phyloP scores from a whole-genome alignment of 2,329 filamentous ascomycete species.

The Fusarium robinianum region DNA sequence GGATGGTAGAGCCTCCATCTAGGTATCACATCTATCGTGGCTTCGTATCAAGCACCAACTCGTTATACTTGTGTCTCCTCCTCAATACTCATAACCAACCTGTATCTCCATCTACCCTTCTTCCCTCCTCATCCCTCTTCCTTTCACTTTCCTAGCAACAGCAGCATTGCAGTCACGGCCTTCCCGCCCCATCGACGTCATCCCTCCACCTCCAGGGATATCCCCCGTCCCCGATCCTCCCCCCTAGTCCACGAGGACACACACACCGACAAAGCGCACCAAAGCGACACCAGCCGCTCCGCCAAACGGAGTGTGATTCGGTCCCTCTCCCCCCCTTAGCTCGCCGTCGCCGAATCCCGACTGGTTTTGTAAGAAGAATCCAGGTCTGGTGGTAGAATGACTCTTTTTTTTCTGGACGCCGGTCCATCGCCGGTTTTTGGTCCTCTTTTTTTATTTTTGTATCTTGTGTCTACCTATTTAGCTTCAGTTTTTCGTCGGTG shows the following conservation, averaged over 20 bases:
- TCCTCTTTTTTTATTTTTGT: too few relatives aligned
- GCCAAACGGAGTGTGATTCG: constrained; percentile 14
- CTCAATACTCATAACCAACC: too few relatives aligned
- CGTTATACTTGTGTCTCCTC: too few relatives aligned
- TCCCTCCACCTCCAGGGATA: constrained; percentile 15
- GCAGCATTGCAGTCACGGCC: not conserved
- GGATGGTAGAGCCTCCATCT: too few relatives aligned
- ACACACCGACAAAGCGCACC: constrained; percentile 12
- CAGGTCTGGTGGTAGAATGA: not conserved
- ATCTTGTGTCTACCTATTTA: constrained; percentile 10
- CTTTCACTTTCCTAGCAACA: not conserved
- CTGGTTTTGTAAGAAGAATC: constrained; percentile 1
- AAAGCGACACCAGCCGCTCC: constrained; percentile 8
- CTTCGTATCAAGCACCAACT: too few relatives aligned
- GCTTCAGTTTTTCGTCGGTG: too few relatives aligned
- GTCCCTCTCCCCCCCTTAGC: not conserved
- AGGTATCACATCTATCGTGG: too few relatives aligned
- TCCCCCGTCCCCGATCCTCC: too few relatives aligned
- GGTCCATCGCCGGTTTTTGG: constrained; percentile 10
- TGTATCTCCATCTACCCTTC: too few relatives aligned
- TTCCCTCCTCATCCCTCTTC: too few relatives aligned
- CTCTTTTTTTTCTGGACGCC: not conserved
- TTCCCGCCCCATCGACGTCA: constrained; percentile 18
- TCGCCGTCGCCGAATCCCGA: constrained; percentile 17
- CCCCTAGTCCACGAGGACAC: too few relatives aligned